Conservation (phyloP, 768 basidiomycete species). For the Mycena amicta region DNA sequence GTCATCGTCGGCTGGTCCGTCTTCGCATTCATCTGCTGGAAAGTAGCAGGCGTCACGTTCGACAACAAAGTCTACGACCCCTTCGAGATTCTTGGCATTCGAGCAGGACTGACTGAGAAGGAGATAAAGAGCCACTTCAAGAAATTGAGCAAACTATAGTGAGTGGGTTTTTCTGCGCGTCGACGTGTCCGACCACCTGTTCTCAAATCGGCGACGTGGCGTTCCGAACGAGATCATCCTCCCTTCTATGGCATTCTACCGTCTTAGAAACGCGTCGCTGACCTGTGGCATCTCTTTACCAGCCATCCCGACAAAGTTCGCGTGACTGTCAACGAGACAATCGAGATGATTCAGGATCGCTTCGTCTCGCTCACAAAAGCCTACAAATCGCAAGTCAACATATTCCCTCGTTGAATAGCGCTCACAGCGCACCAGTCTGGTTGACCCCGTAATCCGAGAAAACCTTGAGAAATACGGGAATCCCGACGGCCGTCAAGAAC, state of each 20-base stretch:
- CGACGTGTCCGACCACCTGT: too few species aligned
- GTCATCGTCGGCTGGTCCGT: slow-evolving; percentile 74
- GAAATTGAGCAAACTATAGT: slow-evolving; percentile 88
- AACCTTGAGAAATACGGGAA: slow-evolving; percentile 91
- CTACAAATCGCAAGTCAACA: slow-evolving; percentile 78
- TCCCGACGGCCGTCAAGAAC: slow-evolving; percentile 95
- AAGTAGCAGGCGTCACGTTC: slow-evolving; percentile 55
- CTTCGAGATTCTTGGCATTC: slow-evolving; percentile 88
- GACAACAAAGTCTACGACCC: slow-evolving; percentile 87
- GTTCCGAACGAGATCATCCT: not conserved
- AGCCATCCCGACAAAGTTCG: slow-evolving; percentile 98
- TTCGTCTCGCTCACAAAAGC: slow-evolving; percentile 97
- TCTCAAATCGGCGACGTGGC: slow-evolving; percentile 10
- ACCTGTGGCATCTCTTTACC: not conserved
- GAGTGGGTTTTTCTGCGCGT: slow-evolving; percentile 27
- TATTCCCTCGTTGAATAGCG: slow-evolving; percentile 2
- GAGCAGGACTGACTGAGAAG: slow-evolving; percentile 73
- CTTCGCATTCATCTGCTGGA: slow-evolving; percentile 69
- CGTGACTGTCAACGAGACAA: slow-evolving; percentile 77
- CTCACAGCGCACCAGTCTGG: slow-evolving; percentile 54
- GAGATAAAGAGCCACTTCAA: slow-evolving; percentile 97
- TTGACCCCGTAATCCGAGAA: slow-evolving; percentile 88
- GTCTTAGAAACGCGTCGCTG: not conserved
- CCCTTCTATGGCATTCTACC: too few species aligned
- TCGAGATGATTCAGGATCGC: slow-evolving; percentile 80